A percentile compares a stretch with the other conserved stretches of the same genome.
phyloP scores from a whole-genome alignment of 139 green algal species.

The Limnomonas spitsbergensis region DNA sequence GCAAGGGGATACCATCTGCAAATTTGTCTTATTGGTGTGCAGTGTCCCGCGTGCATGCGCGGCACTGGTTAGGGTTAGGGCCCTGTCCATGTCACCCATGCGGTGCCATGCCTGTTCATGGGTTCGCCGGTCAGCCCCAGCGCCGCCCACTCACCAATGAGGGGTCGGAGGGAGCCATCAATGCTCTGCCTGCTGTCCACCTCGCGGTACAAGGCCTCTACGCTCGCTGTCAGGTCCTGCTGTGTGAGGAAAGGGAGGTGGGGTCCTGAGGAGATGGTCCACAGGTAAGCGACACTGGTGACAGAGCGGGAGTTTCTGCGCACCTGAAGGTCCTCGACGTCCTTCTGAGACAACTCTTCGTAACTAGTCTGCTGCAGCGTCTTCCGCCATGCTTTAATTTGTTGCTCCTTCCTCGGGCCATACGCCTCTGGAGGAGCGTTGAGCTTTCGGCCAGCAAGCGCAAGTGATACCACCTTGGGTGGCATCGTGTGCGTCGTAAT shows the following conservation, averaged over 20 bases:
- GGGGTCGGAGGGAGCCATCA: background rate
- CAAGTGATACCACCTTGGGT: conserved; percentile 27
- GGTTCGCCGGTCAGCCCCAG: background rate
- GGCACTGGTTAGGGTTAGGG: no score
- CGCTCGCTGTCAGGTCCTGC: background rate
- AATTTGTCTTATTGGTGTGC: no score
- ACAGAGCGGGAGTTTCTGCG: background rate
- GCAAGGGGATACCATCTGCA: no score
- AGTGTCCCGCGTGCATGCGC: no score
- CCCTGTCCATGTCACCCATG: no score
- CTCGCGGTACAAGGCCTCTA: background rate
- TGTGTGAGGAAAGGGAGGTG: background rate
- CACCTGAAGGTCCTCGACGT: background rate
- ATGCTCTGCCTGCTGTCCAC: conserved; percentile 2
- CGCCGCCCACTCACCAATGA: background rate
- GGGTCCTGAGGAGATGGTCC: no score
- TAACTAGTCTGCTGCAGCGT: background rate
- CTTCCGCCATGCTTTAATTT: conserved; percentile 39
- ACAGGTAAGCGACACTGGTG: no score
- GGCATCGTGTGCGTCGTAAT: conserved; percentile 32
- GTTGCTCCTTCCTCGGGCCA: conserved; percentile 36
- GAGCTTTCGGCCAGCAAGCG: conserved; percentile 36
- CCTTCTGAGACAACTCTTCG: background rate
- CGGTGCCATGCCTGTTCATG: background rate
- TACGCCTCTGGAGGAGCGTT: conserved; percentile 41